Evolutionary conservation across 768 basidiomycete genomes (phyloP), one percentile per base, ranked within the genome.

Genomic region (Hericium coralloides): DNA sequence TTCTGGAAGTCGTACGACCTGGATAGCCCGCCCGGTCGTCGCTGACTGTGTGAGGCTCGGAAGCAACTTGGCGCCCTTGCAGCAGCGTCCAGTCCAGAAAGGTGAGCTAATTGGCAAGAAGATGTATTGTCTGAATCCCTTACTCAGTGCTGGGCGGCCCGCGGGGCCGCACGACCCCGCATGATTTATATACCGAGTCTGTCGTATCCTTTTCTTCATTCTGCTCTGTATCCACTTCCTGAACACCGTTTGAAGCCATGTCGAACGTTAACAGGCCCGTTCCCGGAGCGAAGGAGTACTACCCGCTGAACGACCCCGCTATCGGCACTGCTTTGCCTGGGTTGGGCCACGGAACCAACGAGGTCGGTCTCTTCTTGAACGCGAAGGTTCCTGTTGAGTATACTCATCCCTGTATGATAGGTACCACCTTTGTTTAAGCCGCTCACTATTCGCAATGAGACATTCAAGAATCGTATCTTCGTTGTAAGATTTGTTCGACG

Each of bases 381-480:
- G 31, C 10, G 31, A 64, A 50, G 17, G 61, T 55, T 36, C 31
- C n/a, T 14, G 12, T 12, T 4, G 49, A 50, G n/a, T 0, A 59
- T 69, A 38, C 79, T 74, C 63, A 66, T 73, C 5, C 72, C 84
- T 72, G 83, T 81, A 64, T 69, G 68, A 22, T 64, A 73, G 5
- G 68, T 78, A 0, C 87, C 89, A 0, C 66, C 74, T 47, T 68
- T 92, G 14, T 92, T 92, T 70, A 69, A 81, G 57, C 82, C 86
- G 4, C 62, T 92, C 22, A 83, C 74, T 9, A 76, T 93, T 38
- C 73, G 77, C 50, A 78, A 76, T 26, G 68, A 81, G 1, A 76
- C 74, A 6, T 88, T 93, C 75, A 86, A 87, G 68, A 91, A 92
- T 68, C 73, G 89, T 54, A 80, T 87, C 41, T 88, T 80, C 61